Evolutionary conservation across 495 filamentous ascomycete species (phyloP).

Genomic region (Penicillium manginii): DNA sequence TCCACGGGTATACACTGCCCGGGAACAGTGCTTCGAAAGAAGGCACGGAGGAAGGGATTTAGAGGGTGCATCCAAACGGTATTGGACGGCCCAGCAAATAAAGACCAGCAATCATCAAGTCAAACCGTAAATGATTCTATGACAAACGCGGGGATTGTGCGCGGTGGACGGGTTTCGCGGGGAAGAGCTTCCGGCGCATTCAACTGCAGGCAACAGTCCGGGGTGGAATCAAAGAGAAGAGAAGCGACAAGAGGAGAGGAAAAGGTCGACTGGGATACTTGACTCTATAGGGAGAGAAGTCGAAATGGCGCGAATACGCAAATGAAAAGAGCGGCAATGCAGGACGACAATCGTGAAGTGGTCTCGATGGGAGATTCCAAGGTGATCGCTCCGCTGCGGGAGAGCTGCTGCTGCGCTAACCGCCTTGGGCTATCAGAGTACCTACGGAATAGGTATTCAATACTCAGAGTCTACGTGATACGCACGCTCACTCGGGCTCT

Average conservation of each 20-base stretch:
- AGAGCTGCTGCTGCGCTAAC: conserved; percentile 34
- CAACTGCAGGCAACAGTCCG: conserved; percentile 32
- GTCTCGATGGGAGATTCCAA: conserved; percentile 16
- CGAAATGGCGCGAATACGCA: no score
- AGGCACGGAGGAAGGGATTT: conserved; percentile 97
- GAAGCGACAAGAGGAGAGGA: not conserved
- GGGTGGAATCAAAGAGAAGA: not conserved
- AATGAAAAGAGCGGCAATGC: conserved; percentile 3
- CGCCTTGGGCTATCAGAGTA: conserved; percentile 22
- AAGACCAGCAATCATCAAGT: conserved; percentile 48
- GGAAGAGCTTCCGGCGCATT: conserved; percentile 45
- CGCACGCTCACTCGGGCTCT: no score
- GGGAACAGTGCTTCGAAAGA: conserved; percentile 94
- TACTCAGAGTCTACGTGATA: no score
- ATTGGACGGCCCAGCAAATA: conserved; percentile 49
- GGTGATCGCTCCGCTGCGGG: conserved; percentile 34
- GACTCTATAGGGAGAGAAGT: no score
- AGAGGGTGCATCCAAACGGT: conserved; percentile 94
- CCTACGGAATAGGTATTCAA: no score
- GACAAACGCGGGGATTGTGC: conserved; percentile 27
- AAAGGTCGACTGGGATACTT: not conserved
- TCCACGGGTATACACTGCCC: conserved; percentile 91
- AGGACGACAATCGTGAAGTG: not conserved
- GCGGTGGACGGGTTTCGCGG: conserved; percentile 36
- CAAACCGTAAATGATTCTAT: conserved; percentile 24